These are phyloP conservation scores for Ogataea haglerorum DNA, from an alignment of 805 yeast genomes.

Conservation along the genomic window DNA sequence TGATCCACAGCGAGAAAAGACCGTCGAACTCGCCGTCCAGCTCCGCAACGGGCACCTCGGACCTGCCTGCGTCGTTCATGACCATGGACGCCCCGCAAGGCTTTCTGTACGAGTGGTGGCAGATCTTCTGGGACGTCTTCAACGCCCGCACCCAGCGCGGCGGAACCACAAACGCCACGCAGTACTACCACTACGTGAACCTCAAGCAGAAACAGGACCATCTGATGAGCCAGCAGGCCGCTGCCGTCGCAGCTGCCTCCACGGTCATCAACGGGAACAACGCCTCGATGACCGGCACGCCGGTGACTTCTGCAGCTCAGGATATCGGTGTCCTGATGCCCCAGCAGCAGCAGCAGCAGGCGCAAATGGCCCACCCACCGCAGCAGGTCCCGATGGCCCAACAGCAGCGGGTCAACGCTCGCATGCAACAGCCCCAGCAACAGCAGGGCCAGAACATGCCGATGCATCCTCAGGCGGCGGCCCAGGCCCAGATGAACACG, in stretches of 20 bases:
- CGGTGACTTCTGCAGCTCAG: constrained; percentile 17
- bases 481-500: constrained; percentile 29
- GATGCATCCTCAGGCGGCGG: constrained; percentile 25
- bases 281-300: constrained; percentile 14
- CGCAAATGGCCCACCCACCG: constrained; percentile 11
- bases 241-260: constrained; percentile 21
- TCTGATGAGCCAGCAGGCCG: constrained; percentile 31
- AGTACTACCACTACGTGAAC: constrained; percentile 63
- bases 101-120: constrained; percentile 93
- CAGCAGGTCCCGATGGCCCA: constrained; percentile 12
- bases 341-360: constrained; percentile 17
- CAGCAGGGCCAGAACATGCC: constrained; percentile 19
- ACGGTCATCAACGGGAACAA: constrained; percentile 14
- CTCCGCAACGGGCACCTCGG: constrained; percentile 22
- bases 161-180: constrained; percentile 60
- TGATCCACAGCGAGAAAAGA: constrained; percentile 32
- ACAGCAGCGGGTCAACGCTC: constrained; percentile 15
- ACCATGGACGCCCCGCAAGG: constrained; percentile 84
- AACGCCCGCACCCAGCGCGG: constrained; percentile 73
- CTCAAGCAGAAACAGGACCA: constrained; percentile 60
- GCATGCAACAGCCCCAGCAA: constrained; percentile 15
- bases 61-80: constrained; percentile 48
- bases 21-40: constrained; percentile 11
- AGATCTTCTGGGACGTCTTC: constrained; percentile 89
- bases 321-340: constrained; percentile 18